These are phyloP conservation scores for Syncephalastrum contaminatum DNA, from an alignment of 371 early-diverging fungal genomes.

Conservation along the genomic window DNA sequence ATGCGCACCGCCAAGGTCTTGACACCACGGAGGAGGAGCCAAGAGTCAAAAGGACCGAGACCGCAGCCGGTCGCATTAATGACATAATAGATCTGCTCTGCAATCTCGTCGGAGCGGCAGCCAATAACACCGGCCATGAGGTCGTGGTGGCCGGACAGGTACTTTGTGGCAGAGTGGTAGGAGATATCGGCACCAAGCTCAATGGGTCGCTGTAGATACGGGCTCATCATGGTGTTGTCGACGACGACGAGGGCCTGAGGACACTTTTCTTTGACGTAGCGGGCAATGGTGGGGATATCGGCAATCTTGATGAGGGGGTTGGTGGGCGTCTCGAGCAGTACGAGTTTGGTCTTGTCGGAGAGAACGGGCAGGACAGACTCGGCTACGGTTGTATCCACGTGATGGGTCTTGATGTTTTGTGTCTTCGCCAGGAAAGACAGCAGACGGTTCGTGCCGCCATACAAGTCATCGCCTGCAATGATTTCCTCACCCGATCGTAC, in stretches of 20 bases:
- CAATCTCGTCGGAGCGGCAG: conserved; percentile 64
- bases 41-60: conserved; percentile 85
- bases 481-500: conserved; percentile 81
- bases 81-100: conserved; percentile 77
- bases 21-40: conserved; percentile 84
- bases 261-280: conserved; percentile 64
- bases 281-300: conserved; percentile 75
- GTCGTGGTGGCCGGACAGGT: conserved; percentile 91
- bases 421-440: conserved; percentile 69
- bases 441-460: conserved; percentile 88
- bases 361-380: conserved; percentile 61
- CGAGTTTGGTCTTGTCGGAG: conserved; percentile 72
- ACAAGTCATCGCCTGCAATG: conserved; percentile 88
- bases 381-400: conserved; percentile 78
- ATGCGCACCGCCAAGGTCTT: conserved; percentile 89
- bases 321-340: conserved; percentile 88
- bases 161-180: conserved; percentile 89
- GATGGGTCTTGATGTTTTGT: conserved; percentile 76
- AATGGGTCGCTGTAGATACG: conserved; percentile 84
- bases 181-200: conserved; percentile 87
- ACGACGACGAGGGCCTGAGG: conserved; percentile 84
- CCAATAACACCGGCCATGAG: conserved; percentile 90
- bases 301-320: conserved; percentile 87
- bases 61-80: conserved; percentile 94
- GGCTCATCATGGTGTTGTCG: conserved; percentile 95